Base-by-base conservation (phyloP, 108 stramenopile species). In the Bacterosira constricta region DNA sequence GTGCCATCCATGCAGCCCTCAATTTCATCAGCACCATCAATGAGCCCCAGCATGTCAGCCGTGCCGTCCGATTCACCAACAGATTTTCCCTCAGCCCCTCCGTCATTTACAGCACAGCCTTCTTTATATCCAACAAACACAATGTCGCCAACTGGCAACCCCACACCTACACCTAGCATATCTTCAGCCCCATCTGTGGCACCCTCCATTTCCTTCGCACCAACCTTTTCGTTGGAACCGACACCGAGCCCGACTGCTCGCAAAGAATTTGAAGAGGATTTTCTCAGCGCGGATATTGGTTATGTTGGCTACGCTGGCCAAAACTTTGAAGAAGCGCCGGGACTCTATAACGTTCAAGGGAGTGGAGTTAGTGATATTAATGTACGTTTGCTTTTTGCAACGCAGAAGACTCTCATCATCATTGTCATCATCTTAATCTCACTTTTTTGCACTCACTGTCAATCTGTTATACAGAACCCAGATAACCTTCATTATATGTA, bases 401-500 rank as follows among this genome's bases (percentile, higher is more conserved):
- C 27, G 30, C 15, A n/a, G 17, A 10, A 20, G 25, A 31, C 12
- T 54, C 32, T 54, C 30, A 4, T 13, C 31, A n/a, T n/a, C n/a
- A n/a, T n/a, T n/a, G n/a, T n/a, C n/a, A n/a, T n/a, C n/a, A n/a
- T n/a, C n/a, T n/a, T 1, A 34, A 56, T 56, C 36, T 30, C 35
- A 18, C 18, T 34, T 4, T 38, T 56, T 30, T n/a, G n/a, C n/a
- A n/a, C n/a, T n/a, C n/a, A n/a, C n/a, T n/a, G n/a, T 29, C 23
- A 6, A 8, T 56, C 4, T 0, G 10, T n/a, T 56, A 6, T 0
- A 17, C 66, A 57, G 63, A 34, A 37, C 11, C 41, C 30, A 42
- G 77, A 79, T 55, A 57, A 17, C 11, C 71, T 79, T 52, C 77
- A 79, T 62, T 79, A 66, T 32, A 66, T 79, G 77, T 71, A 52